These are phyloP conservation scores for Fimicolochytrium jonesii DNA, from an alignment of 192 early-diverging fungal genomes.

Conservation along the genomic window DNA sequence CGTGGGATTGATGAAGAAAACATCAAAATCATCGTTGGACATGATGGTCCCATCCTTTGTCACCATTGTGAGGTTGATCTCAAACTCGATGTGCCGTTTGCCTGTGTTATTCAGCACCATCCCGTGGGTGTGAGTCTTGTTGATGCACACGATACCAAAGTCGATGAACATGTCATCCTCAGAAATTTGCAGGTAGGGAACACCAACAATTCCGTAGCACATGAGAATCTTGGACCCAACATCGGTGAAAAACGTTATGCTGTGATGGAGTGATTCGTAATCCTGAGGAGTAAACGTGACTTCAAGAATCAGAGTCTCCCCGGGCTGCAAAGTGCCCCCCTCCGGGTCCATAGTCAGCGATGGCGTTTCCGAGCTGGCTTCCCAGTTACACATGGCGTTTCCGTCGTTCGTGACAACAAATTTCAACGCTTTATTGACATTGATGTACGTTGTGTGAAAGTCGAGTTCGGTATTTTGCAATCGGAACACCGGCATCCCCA, in stretches of 20 bases:
- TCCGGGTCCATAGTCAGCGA: conserved; percentile 33
- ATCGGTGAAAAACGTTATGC: conserved; percentile 53
- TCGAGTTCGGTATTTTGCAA: conserved; percentile 52
- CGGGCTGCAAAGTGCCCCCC: conserved; percentile 39
- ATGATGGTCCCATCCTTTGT: conserved; percentile 34
- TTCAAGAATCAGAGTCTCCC: conserved; percentile 37
- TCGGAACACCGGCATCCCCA: conserved; percentile 54
- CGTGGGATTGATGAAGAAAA: conserved; percentile 53
- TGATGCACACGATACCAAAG: conserved; percentile 54
- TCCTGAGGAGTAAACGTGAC: conserved; percentile 45
- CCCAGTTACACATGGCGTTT: conserved; percentile 58
- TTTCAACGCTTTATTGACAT: conserved; percentile 49
- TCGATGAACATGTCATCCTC: conserved; percentile 34
- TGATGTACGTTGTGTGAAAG: conserved; percentile 60
- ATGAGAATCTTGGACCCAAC: conserved; percentile 46
- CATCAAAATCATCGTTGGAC: conserved; percentile 47
- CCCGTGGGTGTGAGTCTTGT: conserved; percentile 38
- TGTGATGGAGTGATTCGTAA: conserved; percentile 42
- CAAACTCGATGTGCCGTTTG: conserved; percentile 46
- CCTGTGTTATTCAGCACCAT: conserved; percentile 52
- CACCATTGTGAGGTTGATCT: conserved; percentile 35
- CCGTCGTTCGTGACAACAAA: conserved; percentile 51
- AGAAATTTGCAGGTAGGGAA: conserved; percentile 53
- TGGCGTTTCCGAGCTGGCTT: conserved; percentile 17
- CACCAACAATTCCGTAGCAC: conserved; percentile 57